phyloP scores from a whole-genome alignment of 1,139 yeast species.

The Taphrina flavorubra region DNA sequence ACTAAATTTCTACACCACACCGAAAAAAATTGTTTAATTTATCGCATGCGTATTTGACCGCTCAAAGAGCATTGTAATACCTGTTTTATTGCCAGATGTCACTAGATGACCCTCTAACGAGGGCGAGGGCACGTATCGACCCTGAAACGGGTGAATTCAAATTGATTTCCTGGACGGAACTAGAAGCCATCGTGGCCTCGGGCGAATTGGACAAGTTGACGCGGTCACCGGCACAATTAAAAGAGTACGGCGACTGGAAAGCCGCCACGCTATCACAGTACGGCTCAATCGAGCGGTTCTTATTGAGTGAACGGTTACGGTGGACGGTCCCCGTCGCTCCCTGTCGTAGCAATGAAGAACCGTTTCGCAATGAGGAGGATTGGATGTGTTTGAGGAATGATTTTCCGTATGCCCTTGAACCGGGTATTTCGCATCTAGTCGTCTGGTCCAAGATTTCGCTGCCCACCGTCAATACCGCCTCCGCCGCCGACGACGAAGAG shows the following conservation, averaged over 20 bases:
- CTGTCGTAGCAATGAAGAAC: not conserved
- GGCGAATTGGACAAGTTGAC: constrained; percentile 47
- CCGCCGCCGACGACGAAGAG: too few species aligned
- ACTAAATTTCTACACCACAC: not conserved
- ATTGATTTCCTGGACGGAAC: constrained; percentile 24
- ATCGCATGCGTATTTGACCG: too few species aligned
- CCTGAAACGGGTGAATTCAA: constrained; percentile 18
- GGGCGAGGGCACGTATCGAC: constrained; percentile 31
- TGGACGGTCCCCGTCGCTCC: constrained; percentile 48
- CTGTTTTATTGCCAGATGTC: not conserved
- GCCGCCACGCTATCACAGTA: constrained; percentile 47
- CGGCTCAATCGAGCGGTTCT: constrained; percentile 51
- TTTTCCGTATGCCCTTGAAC: constrained; percentile 55
- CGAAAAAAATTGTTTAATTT: not conserved
- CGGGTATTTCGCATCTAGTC: constrained; percentile 53
- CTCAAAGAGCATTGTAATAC: too few species aligned
- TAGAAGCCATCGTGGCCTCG: not conserved
- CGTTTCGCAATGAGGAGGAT: constrained; percentile 49
- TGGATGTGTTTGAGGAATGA: constrained; percentile 53
- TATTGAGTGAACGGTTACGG: constrained; percentile 49
- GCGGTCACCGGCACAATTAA: constrained; percentile 52
- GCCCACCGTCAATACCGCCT: not conserved
- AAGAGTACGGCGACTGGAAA: constrained; percentile 51
- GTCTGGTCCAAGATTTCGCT: constrained; percentile 54
- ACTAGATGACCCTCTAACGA: not conserved